phyloP scores from a whole-genome alignment of 371 early-diverging fungal species.

The Syncephalis fuscata region DNA sequence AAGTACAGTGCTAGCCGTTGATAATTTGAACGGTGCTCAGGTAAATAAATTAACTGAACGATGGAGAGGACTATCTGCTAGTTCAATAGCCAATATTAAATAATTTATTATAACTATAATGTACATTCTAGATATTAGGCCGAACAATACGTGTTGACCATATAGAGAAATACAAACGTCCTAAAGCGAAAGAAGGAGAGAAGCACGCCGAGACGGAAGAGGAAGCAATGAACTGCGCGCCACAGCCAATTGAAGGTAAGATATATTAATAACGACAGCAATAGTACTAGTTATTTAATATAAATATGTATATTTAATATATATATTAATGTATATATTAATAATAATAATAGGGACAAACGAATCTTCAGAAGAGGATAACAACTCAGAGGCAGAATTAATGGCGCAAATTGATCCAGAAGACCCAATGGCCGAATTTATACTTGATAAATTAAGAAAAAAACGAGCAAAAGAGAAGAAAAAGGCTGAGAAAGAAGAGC shows the following conservation, averaged over 20 bases:
- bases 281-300: no score
- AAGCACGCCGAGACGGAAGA: conserved; percentile 13
- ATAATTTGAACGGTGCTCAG: conserved; percentile 79
- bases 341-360: neutral
- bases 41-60: conserved; percentile 17
- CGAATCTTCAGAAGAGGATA: conserved; percentile 9
- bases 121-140: conserved; percentile 35
- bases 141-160: conserved; percentile 58
- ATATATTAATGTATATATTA: no score
- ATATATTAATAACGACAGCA: no score
- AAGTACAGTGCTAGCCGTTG: conserved; percentile 81
- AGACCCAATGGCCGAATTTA: conserved; percentile 64
- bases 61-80: no score
- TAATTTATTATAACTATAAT: conserved; percentile 16
- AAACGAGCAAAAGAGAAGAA: conserved; percentile 24
- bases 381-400: conserved; percentile 14
- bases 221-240: conserved; percentile 42
- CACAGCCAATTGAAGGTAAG: conserved; percentile 28
- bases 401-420: conserved; percentile 42
- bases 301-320: no score
- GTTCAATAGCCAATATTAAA: conserved; percentile 6
- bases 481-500: conserved; percentile 15
- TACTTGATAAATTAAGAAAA: conserved; percentile 32
- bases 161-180: conserved; percentile 42
- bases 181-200: conserved; percentile 18